Evolutionary conservation across 1,284 basidiomycete species (phyloP), one percentile per base, ranked within the genome.

Genomic region (Vanrija humicola): DNA sequence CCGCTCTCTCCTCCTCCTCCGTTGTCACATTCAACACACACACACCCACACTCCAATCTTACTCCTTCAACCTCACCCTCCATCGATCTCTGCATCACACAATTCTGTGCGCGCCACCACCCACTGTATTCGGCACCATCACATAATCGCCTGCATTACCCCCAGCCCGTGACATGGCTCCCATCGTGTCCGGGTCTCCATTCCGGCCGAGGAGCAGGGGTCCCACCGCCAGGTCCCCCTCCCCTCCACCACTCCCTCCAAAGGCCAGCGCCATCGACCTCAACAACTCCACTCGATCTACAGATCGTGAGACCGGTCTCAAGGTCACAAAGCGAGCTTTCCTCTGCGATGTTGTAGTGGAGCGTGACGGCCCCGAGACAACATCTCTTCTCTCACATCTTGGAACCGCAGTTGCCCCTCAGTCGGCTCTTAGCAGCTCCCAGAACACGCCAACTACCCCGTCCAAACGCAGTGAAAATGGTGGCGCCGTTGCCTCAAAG

Each of bases 291-390:
- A 69, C 72, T 0, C 59, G 62, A 25, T 70, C 70, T 1, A 66
- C 63, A 16, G 69, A 73, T 43, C 61, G 50, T 18, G 62, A 66
- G 6, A 67, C 63, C 3, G 65, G 64, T 3, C 19, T 40, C 5
- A 66, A 71, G 38, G 57, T 71, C 21, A 69, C 68, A 0, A 55
- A 64, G 18, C 62, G 75, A 43, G 72, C 75, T 0, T 72, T 75
- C 43, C 58, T 72, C 8, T 70, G 70, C 43, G 75, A 77, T 63
- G 61, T 75, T 0, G 66, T 75, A 3, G 59, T 75, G 16, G 73
- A 75, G 43, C 53, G 52, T 6, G 58, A 69, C 18, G 68, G 69
- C 12, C 68, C 69, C 40, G 73, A 73, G 43, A 70, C 71, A 1
- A 61, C 56, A 4, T 63, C 61, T 14, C 56, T 76, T 0, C 64